These are phyloP conservation scores for Salpingoeca rosetta DNA, from an alignment of 78 protist species.

Conservation along the genomic window DNA sequence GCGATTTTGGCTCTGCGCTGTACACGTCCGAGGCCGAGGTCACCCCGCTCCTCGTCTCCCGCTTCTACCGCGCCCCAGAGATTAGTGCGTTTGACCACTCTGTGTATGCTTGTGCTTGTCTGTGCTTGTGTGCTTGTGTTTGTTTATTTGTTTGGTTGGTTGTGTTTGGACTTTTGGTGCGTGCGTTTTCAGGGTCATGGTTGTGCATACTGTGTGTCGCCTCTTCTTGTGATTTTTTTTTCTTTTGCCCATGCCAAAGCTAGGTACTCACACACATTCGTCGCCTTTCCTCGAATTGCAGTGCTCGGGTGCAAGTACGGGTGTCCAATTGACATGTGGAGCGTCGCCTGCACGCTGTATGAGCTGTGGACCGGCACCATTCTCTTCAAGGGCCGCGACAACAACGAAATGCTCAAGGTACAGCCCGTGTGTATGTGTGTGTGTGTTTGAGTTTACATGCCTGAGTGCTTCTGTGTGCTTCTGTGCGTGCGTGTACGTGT, in stretches of 20 bases:
- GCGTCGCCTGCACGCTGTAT: conserved; percentile 72
- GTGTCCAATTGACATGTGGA: conserved; percentile 79
- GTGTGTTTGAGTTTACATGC: too few relatives aligned
- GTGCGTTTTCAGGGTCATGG: not conserved
- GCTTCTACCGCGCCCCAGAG: conserved; percentile 90
- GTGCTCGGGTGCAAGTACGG: conserved; percentile 68
- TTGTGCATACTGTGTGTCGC: not conserved
- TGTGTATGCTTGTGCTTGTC: not conserved
- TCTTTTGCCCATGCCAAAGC: too few relatives aligned
- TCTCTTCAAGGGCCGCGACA: conserved; percentile 77
- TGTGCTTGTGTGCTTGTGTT: not conserved
- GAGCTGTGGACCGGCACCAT: conserved; percentile 84
- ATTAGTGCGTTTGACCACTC: conserved; percentile 38
- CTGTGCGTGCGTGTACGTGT: too few relatives aligned
- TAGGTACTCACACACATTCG: too few relatives aligned
- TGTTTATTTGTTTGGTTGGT: too few relatives aligned
- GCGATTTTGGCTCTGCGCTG: conserved; percentile 85
- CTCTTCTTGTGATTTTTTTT: not conserved
- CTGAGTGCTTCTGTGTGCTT: too few relatives aligned
- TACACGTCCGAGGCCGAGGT: conserved; percentile 45
- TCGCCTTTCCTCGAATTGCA: not conserved
- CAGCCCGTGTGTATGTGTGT: too few relatives aligned
- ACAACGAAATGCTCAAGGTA: conserved; percentile 88
- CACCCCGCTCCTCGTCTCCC: conserved; percentile 72
- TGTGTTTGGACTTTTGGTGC: not conserved